A percentile compares a stretch with the other conserved stretches of the same genome.
These are phyloP conservation scores for Boletus pseudopeckii DNA, from an alignment of 768 basidiomycete species.

Conservation along the genomic window DNA sequence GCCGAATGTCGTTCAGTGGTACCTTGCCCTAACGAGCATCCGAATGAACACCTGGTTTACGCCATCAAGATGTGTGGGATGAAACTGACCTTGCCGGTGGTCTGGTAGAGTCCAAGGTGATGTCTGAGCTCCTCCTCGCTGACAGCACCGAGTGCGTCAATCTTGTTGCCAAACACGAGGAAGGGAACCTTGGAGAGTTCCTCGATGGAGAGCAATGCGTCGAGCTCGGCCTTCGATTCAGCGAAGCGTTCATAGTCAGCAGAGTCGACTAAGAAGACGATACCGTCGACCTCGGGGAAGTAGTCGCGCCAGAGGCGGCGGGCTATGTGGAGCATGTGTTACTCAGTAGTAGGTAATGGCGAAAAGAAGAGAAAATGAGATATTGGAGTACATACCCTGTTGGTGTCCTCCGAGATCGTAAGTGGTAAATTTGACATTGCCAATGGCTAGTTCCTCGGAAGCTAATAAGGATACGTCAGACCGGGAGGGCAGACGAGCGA, in stretches of 20 bases:
- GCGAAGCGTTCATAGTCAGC: slow-evolving; percentile 95
- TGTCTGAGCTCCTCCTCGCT: slow-evolving; percentile 97
- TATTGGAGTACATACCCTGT: slow-evolving; percentile 59
- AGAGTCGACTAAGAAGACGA: slow-evolving; percentile 96
- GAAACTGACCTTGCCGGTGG: slow-evolving; percentile 89
- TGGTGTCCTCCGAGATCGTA: slow-evolving; percentile 98
- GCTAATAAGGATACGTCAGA: slow-evolving; percentile 46
- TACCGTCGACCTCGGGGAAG: slow-evolving; percentile 99
- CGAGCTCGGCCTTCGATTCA: slow-evolving; percentile 96
- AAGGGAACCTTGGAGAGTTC: slow-evolving; percentile 95
- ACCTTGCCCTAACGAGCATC: slow-evolving; percentile 76
- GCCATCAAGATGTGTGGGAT: not conserved
- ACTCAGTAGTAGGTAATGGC: not conserved
- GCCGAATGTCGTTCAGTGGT: slow-evolving; percentile 92
- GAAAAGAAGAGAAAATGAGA: not conserved
- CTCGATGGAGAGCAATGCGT: slow-evolving; percentile 93
- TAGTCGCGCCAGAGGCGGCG: slow-evolving; percentile 99
- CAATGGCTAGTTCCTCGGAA: slow-evolving; percentile 97
- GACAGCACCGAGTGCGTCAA: slow-evolving; percentile 96
- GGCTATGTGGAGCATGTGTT: slow-evolving; percentile 41
- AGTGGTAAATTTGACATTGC: slow-evolving; percentile 98
- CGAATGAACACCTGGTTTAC: slow-evolving; percentile 3
- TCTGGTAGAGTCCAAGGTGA: slow-evolving; percentile 93
- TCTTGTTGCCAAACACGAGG: slow-evolving; percentile 98
- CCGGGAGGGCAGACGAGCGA: not conserved